A percentile compares a stretch with the other conserved stretches of the same genome.
Evolutionary conservation across 805 yeast genomes (phyloP).

Genomic region (Komagataella kurtzmanii): DNA sequence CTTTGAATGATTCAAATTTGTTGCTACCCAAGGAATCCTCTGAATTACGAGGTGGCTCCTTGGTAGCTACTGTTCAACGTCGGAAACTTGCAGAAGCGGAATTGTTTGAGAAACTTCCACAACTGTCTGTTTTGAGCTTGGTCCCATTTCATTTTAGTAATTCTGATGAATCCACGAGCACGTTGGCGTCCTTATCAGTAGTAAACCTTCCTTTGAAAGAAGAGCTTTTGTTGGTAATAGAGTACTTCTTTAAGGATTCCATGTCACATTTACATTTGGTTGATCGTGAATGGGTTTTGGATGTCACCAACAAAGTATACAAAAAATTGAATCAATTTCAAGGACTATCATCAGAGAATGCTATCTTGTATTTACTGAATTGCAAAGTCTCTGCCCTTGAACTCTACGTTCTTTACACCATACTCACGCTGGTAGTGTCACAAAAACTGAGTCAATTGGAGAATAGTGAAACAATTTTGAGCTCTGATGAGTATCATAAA

Average conservation of each 20-base stretch:
- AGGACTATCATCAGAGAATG: background rate
- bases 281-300: background rate
- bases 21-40: background rate
- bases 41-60: background rate
- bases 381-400: background rate
- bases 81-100: background rate
- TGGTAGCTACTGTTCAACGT: background rate
- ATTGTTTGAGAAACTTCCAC: background rate
- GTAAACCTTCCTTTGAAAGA: background rate
- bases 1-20: background rate
- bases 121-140: background rate
- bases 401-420: background rate
- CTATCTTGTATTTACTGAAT: background rate
- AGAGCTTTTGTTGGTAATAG: background rate
- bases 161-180: background rate
- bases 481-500: background rate
- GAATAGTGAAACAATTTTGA: background rate
- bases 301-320: background rate
- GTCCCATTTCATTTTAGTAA: background rate
- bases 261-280: background rate
- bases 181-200: background rate
- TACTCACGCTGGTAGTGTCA: background rate
- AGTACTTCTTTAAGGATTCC: background rate
- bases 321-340: background rate
- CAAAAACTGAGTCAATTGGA: background rate